phyloP scores from a whole-genome alignment of 768 basidiomycete species.

The Steccherinum ochraceum region DNA sequence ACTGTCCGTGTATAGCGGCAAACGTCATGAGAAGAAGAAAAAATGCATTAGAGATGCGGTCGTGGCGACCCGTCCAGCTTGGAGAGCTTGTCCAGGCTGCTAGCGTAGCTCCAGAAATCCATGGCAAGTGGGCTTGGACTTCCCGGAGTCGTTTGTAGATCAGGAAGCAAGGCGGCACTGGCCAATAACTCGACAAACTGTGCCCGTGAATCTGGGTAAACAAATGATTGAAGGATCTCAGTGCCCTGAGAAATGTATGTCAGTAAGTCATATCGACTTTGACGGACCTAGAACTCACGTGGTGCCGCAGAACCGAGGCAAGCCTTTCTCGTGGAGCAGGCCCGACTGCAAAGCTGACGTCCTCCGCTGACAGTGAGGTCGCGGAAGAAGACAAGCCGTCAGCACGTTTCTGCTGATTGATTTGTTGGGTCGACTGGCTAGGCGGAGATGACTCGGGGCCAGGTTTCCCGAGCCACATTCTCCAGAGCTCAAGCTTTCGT shows the following conservation, averaged over 20 bases:
- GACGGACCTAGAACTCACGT: slow-evolving; percentile 50
- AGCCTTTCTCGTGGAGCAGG: slow-evolving; percentile 36
- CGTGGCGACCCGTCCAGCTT: no score
- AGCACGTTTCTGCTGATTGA: no score
- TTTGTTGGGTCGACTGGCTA: background rate
- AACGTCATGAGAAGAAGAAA: no score
- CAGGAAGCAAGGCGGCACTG: slow-evolving; percentile 35
- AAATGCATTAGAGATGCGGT: no score
- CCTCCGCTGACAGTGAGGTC: no score
- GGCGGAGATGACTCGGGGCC: background rate
- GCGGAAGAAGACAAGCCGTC: no score
- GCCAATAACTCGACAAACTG: slow-evolving; percentile 53
- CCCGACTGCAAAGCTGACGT: slow-evolving; percentile 13
- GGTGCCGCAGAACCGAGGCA: slow-evolving; percentile 42
- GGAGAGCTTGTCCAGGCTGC: background rate
- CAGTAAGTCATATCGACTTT: background rate
- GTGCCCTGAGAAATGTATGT: slow-evolving; percentile 40
- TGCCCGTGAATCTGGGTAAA: slow-evolving; percentile 73
- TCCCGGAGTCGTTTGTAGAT: slow-evolving; percentile 19
- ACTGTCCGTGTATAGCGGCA: no score
- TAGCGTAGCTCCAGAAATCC: slow-evolving; percentile 65
- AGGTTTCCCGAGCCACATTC: slow-evolving; percentile 48
- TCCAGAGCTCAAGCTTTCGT: slow-evolving; percentile 72
- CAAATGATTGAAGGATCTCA: slow-evolving; percentile 49
- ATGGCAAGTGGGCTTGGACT: slow-evolving; percentile 9